Base-by-base conservation (phyloP, 495 filamentous ascomycete species). In the Penicillium manginii region DNA sequence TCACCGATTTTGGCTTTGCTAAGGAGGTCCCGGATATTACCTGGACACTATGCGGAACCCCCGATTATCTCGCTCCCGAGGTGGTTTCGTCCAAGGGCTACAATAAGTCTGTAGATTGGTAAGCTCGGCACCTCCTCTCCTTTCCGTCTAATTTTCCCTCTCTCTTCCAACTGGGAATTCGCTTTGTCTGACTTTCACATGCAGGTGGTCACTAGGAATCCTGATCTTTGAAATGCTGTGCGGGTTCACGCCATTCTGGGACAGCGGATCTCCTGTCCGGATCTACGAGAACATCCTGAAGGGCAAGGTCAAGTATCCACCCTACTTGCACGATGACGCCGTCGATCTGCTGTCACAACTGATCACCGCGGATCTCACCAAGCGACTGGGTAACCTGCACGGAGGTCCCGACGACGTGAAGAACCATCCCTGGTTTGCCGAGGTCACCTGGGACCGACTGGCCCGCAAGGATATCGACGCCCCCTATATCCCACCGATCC, bases 211-310 rank as follows among this genome's bases (percentile, higher is more conserved):
- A 42, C 78, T 98, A 45, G 94, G 94, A 40, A 98, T 98, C 74
- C 80, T 98, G 52, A 98, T 98, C 68, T 98, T 97, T 68, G 94
- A 98, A 78, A 98, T 98, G 94, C 87, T 98, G 18, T 97, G 93
- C 70, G 94, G 94, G 14, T 98, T 97, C 73, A 98, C 94, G 14
- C 94, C 94, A 3, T 98, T 98, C 77, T 98, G 93, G 92, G 94
- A 98, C 72, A 89, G 89, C 55, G 94, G 93, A 33, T 96, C 91
- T 5, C 92, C 94, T 2, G 96, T 98, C 83, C 97, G 96, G 77
- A 98, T 98, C 63, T 98, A 98, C 73, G 93, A 98, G 79, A 98
- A 98, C 71, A 98, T 98, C 64, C 81, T 98, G 53, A 90, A 88
- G 56, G 94, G 93, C 47, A 87, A 86, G 64, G 87, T 98, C 70